Evolutionary conservation across 331 rosid species (phyloP), one percentile per base, ranked within the genome.

Genomic region (Quercus lobata): DNA sequence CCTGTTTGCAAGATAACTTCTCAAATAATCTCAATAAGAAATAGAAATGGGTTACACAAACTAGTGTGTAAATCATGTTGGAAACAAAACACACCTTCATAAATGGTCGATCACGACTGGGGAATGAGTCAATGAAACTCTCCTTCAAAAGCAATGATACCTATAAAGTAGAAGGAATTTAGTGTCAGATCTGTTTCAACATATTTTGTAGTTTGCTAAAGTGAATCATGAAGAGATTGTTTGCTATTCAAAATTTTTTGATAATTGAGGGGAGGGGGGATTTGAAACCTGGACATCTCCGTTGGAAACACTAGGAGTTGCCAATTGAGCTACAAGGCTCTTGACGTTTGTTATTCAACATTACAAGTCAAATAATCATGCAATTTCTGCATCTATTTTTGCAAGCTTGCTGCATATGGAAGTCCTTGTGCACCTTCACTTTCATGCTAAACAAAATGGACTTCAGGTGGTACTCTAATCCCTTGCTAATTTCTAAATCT

Each of bases 131-230:
- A 0, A 96, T 92, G 89, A 90, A 96, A 88, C 99, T 96, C 90
- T 96, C 99, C 89, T 93, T 96, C 90, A 96, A 79, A 81, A 96
- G 99, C 89, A 96, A 87, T 7, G 99, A 96, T 73, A 96, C 98
- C 99, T 96, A 78, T 5, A 72, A 84, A 63, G 81, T 58, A 61
- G 76, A 89, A 76, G 57, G 56, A 60, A 70, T 71, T 44, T 70
- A 63, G 24, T 72, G 44, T 76, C 80, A 84, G 82, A 81, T 72
- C 69, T 58, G 63, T 29, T 73, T 61, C 12, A 56, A 24, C 75
- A 41, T 35, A 30, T 46, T 80, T 52, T 74, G 24, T 8, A 74
- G 68, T 30, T 46, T 69, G 82, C 70, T 44, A 34, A 74, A 37
- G 57, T 46, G 76, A 44, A 76, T 52, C 71, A 75, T 61, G 32